Evolutionary conservation across 805 yeast genomes (phyloP).

Genomic region (Wickerhamiella allomyrinae): DNA sequence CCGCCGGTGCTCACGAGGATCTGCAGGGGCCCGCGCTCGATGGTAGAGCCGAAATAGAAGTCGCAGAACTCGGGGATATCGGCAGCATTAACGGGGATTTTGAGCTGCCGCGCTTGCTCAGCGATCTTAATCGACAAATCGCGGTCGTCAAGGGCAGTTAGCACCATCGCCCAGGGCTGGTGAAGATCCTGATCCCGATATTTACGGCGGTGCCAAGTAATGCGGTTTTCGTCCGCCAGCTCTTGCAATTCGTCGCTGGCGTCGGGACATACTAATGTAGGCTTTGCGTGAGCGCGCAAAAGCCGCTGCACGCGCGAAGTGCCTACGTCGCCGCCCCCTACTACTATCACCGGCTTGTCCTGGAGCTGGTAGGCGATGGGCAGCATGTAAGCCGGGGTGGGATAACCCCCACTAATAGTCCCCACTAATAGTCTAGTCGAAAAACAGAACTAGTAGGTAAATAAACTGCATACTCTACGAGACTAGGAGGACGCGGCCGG

Average conservation of each 20-base stretch:
- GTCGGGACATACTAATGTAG: conserved; percentile 47
- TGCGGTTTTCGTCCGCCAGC: conserved; percentile 11
- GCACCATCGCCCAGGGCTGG: conserved; percentile 45
- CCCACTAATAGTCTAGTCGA: too few relatives aligned
- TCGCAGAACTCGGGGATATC: conserved; percentile 78
- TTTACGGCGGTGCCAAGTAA: conserved; percentile 10
- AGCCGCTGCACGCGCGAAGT: conserved; percentile 53
- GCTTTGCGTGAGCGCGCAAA: conserved; percentile 51
- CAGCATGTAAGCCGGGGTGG: conserved; percentile 4
- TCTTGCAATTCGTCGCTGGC: conserved; percentile 36
- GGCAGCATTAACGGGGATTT: conserved; percentile 57
- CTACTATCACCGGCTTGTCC: conserved; percentile 49
- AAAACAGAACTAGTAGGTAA: too few relatives aligned
- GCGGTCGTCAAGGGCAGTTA: conserved; percentile 66
- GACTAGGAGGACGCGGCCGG: too few relatives aligned
- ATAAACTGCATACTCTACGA: too few relatives aligned
- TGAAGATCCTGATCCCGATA: conserved; percentile 18
- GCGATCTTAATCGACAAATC: conserved; percentile 43
- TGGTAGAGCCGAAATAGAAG: conserved; percentile 71
- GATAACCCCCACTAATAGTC: too few relatives aligned
- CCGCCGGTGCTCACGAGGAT: conserved; percentile 78
- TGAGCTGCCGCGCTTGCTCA: conserved; percentile 32
- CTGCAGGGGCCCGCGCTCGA: conserved; percentile 57
- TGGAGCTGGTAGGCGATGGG: conserved; percentile 15
- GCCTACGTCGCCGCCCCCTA: conserved; percentile 62